These are phyloP conservation scores for Exophiala oligosperma DNA, from an alignment of 2,329 filamentous ascomycete genomes.

Conservation along the genomic window DNA sequence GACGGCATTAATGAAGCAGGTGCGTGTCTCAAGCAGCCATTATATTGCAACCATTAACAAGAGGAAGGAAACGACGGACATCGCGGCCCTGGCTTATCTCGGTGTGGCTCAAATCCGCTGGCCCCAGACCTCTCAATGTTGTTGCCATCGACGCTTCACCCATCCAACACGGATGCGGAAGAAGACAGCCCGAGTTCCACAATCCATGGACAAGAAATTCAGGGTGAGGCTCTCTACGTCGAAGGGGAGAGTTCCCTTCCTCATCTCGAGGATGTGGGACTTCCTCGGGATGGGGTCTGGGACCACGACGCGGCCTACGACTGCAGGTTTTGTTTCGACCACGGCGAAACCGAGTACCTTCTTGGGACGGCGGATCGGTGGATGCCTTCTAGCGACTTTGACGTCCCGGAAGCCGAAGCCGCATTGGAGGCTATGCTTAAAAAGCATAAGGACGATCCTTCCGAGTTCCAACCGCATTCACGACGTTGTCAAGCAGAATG, in stretches of 20 bases:
- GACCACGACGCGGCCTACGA: conserved; percentile 7
- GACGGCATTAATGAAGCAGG: too few species aligned
- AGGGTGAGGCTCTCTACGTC: too few species aligned
- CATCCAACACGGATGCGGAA: too few species aligned
- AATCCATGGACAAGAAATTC: too few species aligned
- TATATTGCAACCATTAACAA: too few species aligned
- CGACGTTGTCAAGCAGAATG: conserved; percentile 1
- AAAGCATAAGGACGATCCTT: conserved; percentile 1
- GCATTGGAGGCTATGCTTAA: conserved; percentile 4
- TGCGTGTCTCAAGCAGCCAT: too few species aligned
- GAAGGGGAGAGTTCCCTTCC: neutral
- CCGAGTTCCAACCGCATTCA: conserved; percentile 2
- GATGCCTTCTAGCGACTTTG: conserved; percentile 11
- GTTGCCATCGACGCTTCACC: too few species aligned
- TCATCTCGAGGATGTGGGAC: neutral
- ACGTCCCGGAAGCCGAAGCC: neutral
- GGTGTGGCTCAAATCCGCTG: too few species aligned
- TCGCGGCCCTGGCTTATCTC: too few species aligned
- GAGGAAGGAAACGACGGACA: too few species aligned
- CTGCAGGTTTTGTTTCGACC: conserved; percentile 3
- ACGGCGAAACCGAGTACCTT: conserved; percentile 10
- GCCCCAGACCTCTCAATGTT: too few species aligned
- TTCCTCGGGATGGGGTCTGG: conserved; percentile 9
- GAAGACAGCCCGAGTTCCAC: too few species aligned
- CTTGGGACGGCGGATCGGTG: conserved; percentile 6